Evolutionary conservation across 2,329 filamentous ascomycete species (phyloP).

Genomic region (Ceratocystis cacaofunesta): DNA sequence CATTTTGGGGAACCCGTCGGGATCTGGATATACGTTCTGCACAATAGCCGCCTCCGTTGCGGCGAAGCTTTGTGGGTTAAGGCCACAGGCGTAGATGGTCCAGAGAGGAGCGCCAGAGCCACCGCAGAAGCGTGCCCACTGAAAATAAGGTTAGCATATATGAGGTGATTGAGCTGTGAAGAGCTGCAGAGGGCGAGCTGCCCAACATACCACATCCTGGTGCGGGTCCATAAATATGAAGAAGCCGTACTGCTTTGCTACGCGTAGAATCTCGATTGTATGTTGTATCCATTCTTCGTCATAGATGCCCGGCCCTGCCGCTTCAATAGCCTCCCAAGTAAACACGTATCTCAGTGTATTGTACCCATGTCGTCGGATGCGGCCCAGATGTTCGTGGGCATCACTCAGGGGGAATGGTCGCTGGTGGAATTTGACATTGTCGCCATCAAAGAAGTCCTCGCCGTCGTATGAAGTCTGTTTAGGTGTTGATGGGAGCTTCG

Average conservation of each 20-base stretch:
- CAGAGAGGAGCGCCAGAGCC: slow-evolving; percentile 94
- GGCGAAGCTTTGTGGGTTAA: slow-evolving; percentile 74
- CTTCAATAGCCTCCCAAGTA: slow-evolving; percentile 98
- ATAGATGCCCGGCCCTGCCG: slow-evolving; percentile 76
- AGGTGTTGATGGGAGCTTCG: slow-evolving; percentile 74
- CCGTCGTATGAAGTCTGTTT: slow-evolving; percentile 65
- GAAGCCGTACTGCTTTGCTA: slow-evolving; percentile 82
- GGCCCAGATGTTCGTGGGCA: slow-evolving; percentile 71
- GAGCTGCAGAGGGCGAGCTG: not conserved
- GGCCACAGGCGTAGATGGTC: slow-evolving; percentile 87
- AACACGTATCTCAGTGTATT: slow-evolving; percentile 95
- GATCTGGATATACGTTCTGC: slow-evolving; percentile 82
- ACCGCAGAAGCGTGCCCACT: slow-evolving; percentile 90
- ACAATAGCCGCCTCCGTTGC: slow-evolving; percentile 84
- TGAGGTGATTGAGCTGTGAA: not conserved
- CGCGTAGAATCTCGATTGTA: slow-evolving; percentile 68
- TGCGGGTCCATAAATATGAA: slow-evolving; percentile 98
- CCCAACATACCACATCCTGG: slow-evolving; percentile 71
- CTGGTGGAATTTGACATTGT: slow-evolving; percentile 76
- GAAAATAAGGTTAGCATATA: slow-evolving; percentile 21
- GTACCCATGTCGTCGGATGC: slow-evolving; percentile 79
- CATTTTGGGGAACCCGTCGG: slow-evolving; percentile 88
- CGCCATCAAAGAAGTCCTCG: slow-evolving; percentile 79
- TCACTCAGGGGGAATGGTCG: slow-evolving; percentile 74
- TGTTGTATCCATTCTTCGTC: slow-evolving; percentile 89